Conservation (phyloP, 805 yeast species). For the Clavispora phyllophila region DNA sequence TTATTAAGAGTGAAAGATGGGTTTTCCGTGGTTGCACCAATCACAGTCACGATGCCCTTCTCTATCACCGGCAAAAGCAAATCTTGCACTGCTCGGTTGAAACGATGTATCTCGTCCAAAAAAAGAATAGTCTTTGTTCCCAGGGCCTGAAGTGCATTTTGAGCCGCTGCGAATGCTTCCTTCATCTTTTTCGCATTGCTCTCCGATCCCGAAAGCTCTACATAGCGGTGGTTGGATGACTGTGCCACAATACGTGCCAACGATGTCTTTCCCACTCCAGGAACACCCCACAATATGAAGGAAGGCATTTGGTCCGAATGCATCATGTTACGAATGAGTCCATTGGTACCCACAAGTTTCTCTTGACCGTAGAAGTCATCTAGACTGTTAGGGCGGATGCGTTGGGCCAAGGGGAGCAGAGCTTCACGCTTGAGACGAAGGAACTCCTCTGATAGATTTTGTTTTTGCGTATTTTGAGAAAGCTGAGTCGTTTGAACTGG, state of each 20-base stretch:
- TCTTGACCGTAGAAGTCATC: slow-evolving; percentile 41
- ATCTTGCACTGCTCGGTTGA: slow-evolving; percentile 41
- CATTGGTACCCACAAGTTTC: slow-evolving; percentile 33
- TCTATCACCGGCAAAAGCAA: slow-evolving; percentile 38
- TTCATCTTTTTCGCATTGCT: slow-evolving; percentile 31
- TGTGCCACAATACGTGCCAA: slow-evolving; percentile 36
- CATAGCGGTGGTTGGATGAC: slow-evolving; percentile 26
- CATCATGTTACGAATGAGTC: slow-evolving; percentile 31
- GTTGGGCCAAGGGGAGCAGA: slow-evolving; percentile 34
- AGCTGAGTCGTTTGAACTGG: not conserved
- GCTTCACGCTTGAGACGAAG: slow-evolving; percentile 16
- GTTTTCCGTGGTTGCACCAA: slow-evolving; percentile 63
- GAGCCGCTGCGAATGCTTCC: slow-evolving; percentile 34
- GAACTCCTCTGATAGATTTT: slow-evolving; percentile 2
- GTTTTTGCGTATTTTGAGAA: not conserved
- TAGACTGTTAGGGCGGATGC: slow-evolving; percentile 33
- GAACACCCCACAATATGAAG: slow-evolving; percentile 40
- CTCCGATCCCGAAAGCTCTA: slow-evolving; percentile 39
- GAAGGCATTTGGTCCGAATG: slow-evolving; percentile 33
- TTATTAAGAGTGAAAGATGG: slow-evolving; percentile 40
- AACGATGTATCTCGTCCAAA: slow-evolving; percentile 41
- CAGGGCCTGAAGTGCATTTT: slow-evolving; percentile 29
- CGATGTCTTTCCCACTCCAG: slow-evolving; percentile 43
- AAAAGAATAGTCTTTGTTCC: slow-evolving; percentile 31
- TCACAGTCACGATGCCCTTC: slow-evolving; percentile 33